phyloP scores from a whole-genome alignment of 2,329 filamentous ascomycete species.

The Monosporascus sp. region DNA sequence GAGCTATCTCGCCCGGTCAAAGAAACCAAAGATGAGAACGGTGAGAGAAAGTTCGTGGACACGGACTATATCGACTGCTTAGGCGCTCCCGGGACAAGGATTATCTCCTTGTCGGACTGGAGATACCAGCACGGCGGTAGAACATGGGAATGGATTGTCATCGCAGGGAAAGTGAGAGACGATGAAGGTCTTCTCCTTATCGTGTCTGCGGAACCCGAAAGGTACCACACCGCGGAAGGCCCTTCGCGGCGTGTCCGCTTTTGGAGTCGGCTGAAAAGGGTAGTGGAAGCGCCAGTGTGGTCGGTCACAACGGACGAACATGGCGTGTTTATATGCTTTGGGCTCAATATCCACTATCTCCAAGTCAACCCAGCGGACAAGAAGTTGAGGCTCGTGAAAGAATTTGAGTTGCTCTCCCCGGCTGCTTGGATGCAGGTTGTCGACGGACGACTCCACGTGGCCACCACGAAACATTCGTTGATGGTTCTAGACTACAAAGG shows the following conservation, averaged over 20 bases:
- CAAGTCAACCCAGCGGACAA: constrained; percentile 46
- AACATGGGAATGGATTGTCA: constrained; percentile 57
- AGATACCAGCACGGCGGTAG: constrained; percentile 50
- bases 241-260: constrained; percentile 38
- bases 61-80: constrained; percentile 50
- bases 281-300: constrained; percentile 44
- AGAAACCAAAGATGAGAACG: constrained; percentile 17
- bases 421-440: constrained; percentile 45
- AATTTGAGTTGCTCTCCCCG: constrained; percentile 46
- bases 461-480: constrained; percentile 51
- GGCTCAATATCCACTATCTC: constrained; percentile 51
- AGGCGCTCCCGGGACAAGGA: constrained; percentile 50
- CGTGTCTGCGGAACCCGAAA: constrained; percentile 39
- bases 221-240: constrained; percentile 14
- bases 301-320: constrained; percentile 50
- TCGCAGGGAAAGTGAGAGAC: constrained; percentile 39
- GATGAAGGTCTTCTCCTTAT: constrained; percentile 50
- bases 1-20: constrained; percentile 41
- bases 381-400: constrained; percentile 42
- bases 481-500: constrained; percentile 46
- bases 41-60: constrained; percentile 22
- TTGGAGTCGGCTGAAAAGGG: constrained; percentile 48
- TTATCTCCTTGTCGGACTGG: constrained; percentile 63
- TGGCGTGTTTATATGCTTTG: constrained; percentile 51
- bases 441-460: constrained; percentile 42